Conservation (phyloP, 1,284 basidiomycete species). For the Anthracocystis setariae region DNA sequence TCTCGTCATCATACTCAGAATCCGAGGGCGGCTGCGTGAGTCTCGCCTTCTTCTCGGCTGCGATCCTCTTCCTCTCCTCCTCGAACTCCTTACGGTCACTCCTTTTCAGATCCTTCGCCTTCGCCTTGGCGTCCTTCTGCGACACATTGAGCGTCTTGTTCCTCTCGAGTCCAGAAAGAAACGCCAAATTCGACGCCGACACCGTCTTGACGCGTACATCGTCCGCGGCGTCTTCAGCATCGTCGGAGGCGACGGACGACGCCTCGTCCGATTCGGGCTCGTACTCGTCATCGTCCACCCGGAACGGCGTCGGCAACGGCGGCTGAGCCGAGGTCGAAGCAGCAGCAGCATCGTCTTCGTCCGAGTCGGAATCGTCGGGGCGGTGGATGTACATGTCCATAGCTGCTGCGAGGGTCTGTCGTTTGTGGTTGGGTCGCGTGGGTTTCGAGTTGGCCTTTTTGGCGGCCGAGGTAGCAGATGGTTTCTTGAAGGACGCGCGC, state of each 20-base stretch:
- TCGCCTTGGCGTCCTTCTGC: conserved; percentile 43
- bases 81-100: conserved; percentile 31
- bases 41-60: conserved; percentile 71
- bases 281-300: conserved; percentile 2
- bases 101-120: conserved; percentile 33
- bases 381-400: conserved; percentile 45
- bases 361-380: conserved; percentile 14
- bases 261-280: conserved; percentile 40
- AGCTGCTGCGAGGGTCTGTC: conserved; percentile 7
- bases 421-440: conserved; percentile 14
- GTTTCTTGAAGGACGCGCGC: conserved; percentile 2
- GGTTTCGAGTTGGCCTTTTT: conserved; percentile 1
- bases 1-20: conserved; percentile 67
- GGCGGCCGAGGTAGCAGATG: neutral
- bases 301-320: neutral
- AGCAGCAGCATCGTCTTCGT: conserved; percentile 11
- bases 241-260: conserved; percentile 33
- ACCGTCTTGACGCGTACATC: conserved; percentile 24
- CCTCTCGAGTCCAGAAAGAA: conserved; percentile 24
- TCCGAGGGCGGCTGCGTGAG: conserved; percentile 74
- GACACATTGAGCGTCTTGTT: conserved; percentile 30
- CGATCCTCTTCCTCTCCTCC: conserved; percentile 16
- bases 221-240: conserved; percentile 5
- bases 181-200: conserved; percentile 35
- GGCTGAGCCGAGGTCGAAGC: neutral